These are phyloP conservation scores for Pyrus betulifolia DNA, from an alignment of 306 rosid genomes.

Conservation along the genomic window DNA sequence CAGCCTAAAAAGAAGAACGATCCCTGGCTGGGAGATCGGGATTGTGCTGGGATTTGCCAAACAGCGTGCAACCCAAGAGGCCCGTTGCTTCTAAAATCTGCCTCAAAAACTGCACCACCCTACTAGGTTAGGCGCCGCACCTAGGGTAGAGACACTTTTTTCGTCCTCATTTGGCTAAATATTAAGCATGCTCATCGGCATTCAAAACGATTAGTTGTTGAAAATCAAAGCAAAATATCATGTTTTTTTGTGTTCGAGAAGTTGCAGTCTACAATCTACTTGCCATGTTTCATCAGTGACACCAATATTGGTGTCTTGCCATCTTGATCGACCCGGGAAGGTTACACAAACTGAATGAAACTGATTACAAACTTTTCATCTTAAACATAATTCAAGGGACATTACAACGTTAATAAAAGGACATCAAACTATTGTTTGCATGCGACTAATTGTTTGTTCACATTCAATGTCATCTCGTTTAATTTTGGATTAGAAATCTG, in stretches of 20 bases:
- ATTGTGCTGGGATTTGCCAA: constrained; percentile 5
- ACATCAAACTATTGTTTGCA: background rate
- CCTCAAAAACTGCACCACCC: background rate
- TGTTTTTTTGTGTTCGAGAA: background rate
- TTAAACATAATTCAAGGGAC: background rate
- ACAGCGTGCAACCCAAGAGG: constrained; percentile 4
- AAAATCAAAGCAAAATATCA: background rate
- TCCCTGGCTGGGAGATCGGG: background rate
- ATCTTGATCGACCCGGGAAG: background rate
- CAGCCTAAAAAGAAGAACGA: background rate
- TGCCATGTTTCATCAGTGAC: too few relatives aligned
- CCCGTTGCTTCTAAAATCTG: background rate
- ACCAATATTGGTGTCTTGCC: background rate
- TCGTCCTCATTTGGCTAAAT: background rate
- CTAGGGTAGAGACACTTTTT: background rate
- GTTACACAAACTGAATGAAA: too few relatives aligned
- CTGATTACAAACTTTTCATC: background rate
- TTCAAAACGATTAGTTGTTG: background rate
- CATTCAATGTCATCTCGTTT: too few relatives aligned
- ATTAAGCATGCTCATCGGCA: background rate
- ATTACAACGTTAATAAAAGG: background rate
- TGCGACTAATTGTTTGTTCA: background rate
- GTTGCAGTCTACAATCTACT: background rate
- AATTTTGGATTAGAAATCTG: too few relatives aligned
- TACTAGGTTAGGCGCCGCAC: background rate